A percentile compares a stretch with the other conserved stretches of the same genome.
Evolutionary conservation across 345 rosid genomes (phyloP).

Genomic region (Ceriops zippeliana): DNA sequence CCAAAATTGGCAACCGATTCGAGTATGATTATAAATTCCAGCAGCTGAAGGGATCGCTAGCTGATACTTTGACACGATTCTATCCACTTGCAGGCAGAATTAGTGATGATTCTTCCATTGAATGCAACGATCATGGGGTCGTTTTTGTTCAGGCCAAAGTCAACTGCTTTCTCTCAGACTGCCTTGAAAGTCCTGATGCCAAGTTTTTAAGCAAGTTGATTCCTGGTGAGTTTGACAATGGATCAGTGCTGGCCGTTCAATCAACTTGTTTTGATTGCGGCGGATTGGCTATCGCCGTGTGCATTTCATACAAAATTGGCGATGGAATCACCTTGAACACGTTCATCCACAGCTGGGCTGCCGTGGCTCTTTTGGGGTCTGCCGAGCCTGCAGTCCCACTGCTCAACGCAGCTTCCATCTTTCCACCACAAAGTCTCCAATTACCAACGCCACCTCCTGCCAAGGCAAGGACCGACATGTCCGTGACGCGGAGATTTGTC

Average conservation of each 20-base stretch:
- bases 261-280: conserved; percentile 15
- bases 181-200: conserved; percentile 24
- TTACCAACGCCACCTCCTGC: background rate
- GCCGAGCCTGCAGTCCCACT: background rate
- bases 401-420: background rate
- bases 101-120: conserved; percentile 9
- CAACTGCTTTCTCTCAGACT: conserved; percentile 22
- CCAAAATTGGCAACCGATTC: background rate
- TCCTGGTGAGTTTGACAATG: conserved; percentile 22
- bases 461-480: background rate
- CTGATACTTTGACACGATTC: conserved; percentile 34
- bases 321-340: conserved; percentile 5
- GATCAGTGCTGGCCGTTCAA: conserved; percentile 8
- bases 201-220: conserved; percentile 26
- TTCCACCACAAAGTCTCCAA: conserved; percentile 1
- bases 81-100: conserved; percentile 37
- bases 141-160: conserved; percentile 36
- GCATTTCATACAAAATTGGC: conserved; percentile 14
- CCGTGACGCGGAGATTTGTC: conserved; percentile 16
- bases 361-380: background rate
- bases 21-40: background rate
- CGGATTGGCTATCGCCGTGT: conserved; percentile 10
- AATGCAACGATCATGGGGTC: conserved; percentile 41
- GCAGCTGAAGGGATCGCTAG: conserved; percentile 38
- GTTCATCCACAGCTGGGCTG: conserved; percentile 19